Evolutionary conservation across 495 filamentous ascomycete species (phyloP), one percentile per base, ranked within the genome.

Genomic region (Lichina pygmaea): DNA sequence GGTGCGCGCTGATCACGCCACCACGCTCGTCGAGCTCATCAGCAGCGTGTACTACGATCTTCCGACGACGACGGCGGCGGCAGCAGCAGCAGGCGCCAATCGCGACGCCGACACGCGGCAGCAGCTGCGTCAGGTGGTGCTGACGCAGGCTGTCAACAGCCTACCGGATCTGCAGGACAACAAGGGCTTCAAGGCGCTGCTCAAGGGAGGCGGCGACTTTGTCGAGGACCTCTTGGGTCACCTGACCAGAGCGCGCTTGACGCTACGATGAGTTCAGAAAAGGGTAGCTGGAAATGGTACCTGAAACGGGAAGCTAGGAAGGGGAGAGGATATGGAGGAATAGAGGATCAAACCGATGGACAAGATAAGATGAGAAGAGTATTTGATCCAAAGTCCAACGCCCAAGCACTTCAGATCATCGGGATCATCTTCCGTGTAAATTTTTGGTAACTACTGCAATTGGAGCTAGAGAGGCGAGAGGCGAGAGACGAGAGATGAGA

Each of bases 1-100:
- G 11, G 16, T 31, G 15, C 45, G 36, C 12, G 16, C n/a, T 24
- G 45, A 43, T 17, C 45, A 32, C 15, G 41, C 38, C 8, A 24
- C 45, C 16, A 47, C 16, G 7, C 37, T 47, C 32, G 41, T 47
- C 17, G 33, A 47, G 15, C 41, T 47, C 24, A 47, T 47, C 30
- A 39, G 41, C 15, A 30, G 8, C 12, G 45, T 47, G 6, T 47
- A 41, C 24, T 15, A 33, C 38, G n/a, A 30, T 15, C 45, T 38
- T 11, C 9, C 38, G n/a, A 10, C 6, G n/a, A 39, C 10, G 13
- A 47, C 24, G 1, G 1, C 24, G 24, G 24, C 24, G 24, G 24
- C 24, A 24, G 24, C 24, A 24, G 24, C 24, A 24, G 24, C 24
- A 24, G 24, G 8, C 38, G 12, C 8, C 15, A 38, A 32, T 13